Evolutionary conservation across 2,329 filamentous ascomycete genomes (phyloP).

Genomic region (Paecilomyces niveus): DNA sequence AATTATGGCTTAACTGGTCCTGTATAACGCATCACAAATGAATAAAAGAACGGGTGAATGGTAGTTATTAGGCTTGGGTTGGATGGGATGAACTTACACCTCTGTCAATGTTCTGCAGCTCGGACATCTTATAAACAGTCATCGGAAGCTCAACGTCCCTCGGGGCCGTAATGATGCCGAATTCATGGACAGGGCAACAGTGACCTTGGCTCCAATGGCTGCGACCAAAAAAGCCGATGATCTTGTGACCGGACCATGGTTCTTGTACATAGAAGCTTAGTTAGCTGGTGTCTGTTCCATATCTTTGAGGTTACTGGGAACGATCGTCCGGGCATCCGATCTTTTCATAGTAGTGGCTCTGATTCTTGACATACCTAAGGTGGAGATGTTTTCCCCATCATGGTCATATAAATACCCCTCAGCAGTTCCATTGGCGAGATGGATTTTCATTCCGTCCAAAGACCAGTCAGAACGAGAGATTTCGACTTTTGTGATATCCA

Average conservation of each 20-base stretch:
- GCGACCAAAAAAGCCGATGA: slow-evolving; percentile 42
- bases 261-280: not conserved
- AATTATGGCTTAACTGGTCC: not conserved
- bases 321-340: not conserved
- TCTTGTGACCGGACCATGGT: slow-evolving; percentile 23
- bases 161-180: slow-evolving; percentile 44
- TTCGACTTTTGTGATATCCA: slow-evolving; percentile 24
- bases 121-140: slow-evolving; percentile 34
- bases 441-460: slow-evolving; percentile 23
- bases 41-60: not conserved
- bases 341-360: not conserved
- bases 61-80: too few relatives aligned
- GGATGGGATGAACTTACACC: not conserved
- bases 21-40: not conserved
- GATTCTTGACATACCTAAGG: not conserved
- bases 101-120: slow-evolving; percentile 20
- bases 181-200: slow-evolving; percentile 26
- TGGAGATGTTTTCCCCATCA: not conserved
- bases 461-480: slow-evolving; percentile 11
- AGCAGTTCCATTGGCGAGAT: slow-evolving; percentile 10
- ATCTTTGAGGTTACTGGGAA: not conserved
- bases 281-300: slow-evolving; percentile 18
- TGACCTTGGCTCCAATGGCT: slow-evolving; percentile 18
- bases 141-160: slow-evolving; percentile 34
- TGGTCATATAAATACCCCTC: not conserved